Evolutionary conservation across 2,329 filamentous ascomycete genomes (phyloP).

Genomic region (Diaporthe amygdali): DNA sequence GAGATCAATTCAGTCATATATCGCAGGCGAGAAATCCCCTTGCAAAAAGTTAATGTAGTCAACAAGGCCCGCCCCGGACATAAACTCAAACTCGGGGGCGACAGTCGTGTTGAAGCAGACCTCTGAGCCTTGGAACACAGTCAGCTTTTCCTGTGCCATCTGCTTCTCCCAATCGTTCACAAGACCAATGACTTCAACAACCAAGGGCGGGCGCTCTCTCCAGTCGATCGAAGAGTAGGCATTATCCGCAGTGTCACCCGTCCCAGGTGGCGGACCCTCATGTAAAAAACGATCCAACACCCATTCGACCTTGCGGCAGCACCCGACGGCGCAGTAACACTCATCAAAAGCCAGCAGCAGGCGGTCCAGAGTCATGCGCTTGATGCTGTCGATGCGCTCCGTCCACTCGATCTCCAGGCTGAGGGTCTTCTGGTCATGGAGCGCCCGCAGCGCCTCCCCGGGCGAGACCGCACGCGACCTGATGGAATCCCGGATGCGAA

Average conservation of each 20-base stretch:
- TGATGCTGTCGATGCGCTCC: slow-evolving; percentile 14
- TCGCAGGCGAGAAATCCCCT: too few relatives aligned
- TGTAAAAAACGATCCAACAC: background rate
- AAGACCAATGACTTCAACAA: slow-evolving; percentile 9
- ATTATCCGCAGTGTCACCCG: background rate
- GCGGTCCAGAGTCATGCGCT: slow-evolving; percentile 16
- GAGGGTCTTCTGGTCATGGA: background rate
- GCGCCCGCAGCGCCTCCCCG: background rate
- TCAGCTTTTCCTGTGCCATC: background rate
- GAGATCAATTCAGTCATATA: background rate
- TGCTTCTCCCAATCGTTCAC: background rate
- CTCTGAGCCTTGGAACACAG: background rate
- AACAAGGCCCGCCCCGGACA: background rate
- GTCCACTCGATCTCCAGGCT: background rate
- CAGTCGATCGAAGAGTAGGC: background rate
- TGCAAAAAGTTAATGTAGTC: background rate
- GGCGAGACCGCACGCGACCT: background rate
- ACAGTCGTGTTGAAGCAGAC: background rate
- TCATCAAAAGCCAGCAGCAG: slow-evolving; percentile 13
- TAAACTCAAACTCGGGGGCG: background rate
- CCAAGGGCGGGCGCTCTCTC: background rate
- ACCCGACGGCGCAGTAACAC: slow-evolving; percentile 14
- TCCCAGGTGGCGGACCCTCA: background rate
- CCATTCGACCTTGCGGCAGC: slow-evolving; percentile 21
- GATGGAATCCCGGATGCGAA: background rate